phyloP scores from a whole-genome alignment of 495 filamentous ascomycete species.

The Aspergillus taichungensis region DNA sequence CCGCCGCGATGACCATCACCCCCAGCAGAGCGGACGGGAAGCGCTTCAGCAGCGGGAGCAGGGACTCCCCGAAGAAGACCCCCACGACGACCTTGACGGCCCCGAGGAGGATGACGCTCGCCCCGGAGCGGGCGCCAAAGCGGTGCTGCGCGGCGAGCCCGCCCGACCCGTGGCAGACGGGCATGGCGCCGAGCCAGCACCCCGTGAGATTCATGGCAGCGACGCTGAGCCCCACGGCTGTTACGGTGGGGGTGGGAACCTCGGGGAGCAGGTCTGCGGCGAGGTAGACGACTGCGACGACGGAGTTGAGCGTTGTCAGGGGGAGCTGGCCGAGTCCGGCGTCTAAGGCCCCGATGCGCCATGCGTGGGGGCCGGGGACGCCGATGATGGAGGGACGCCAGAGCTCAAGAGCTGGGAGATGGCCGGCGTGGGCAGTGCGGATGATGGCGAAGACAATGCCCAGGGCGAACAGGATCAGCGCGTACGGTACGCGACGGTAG shows the following conservation, averaged over 20 bases:
- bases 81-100: constrained; percentile 68
- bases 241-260: constrained; percentile 55
- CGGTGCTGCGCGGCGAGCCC: constrained; percentile 82
- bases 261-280: constrained; percentile 64
- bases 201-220: constrained; percentile 72
- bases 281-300: constrained; percentile 75
- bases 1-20: constrained; percentile 82
- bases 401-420: constrained; percentile 39
- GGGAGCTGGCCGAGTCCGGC: constrained; percentile 78
- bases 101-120: constrained; percentile 73
- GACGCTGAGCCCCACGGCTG: constrained; percentile 71
- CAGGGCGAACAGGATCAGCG: constrained; percentile 57
- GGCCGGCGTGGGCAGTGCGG: constrained; percentile 19
- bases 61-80: constrained; percentile 57
- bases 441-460: constrained; percentile 52
- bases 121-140: constrained; percentile 82
- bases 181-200: constrained; percentile 92
- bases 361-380: constrained; percentile 37
- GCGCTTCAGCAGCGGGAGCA: constrained; percentile 54
- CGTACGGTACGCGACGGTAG: constrained; percentile 60
- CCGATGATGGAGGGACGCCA: constrained; percentile 37
- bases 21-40: constrained; percentile 72
- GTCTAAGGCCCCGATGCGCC: constrained; percentile 40
- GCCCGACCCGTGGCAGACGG: constrained; percentile 87
- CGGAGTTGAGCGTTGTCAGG: constrained; percentile 81